Evolutionary conservation across 2,329 filamentous ascomycete species (phyloP).

Genomic region (Ceratocystiopsis sp.): DNA sequence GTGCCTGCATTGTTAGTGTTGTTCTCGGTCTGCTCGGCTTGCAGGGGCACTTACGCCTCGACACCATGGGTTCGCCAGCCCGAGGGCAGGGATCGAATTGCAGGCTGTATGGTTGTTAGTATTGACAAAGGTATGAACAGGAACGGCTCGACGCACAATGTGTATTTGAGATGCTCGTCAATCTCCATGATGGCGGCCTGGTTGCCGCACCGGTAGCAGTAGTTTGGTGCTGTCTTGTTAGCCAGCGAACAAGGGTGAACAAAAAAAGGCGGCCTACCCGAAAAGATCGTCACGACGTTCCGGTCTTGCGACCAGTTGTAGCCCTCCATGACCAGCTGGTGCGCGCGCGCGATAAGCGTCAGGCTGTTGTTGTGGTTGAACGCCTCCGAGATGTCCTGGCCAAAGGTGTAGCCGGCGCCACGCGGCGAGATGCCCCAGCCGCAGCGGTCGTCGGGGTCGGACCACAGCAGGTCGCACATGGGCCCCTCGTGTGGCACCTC

Average conservation of each 20-base stretch:
- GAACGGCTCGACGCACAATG: constrained; percentile 41
- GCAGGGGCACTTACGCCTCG: constrained; percentile 46
- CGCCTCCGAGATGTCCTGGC: constrained; percentile 92
- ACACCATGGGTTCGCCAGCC: constrained; percentile 97
- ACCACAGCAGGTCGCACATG: constrained; percentile 97
- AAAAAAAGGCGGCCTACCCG: constrained; percentile 37
- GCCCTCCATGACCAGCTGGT: constrained; percentile 98
- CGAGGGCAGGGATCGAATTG: constrained; percentile 98
- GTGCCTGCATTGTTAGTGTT: constrained; percentile 37
- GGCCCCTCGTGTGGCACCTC: constrained; percentile 96
- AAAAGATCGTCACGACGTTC: constrained; percentile 98
- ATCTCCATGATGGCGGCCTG: constrained; percentile 99
- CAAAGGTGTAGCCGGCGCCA: constrained; percentile 89
- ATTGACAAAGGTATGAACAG: neutral
- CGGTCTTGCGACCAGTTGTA: constrained; percentile 99
- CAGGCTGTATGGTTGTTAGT: constrained; percentile 41
- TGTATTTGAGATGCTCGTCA: constrained; percentile 97
- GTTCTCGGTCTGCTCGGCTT: neutral
- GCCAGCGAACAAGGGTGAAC: too few species aligned
- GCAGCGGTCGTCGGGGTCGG: constrained; percentile 89
- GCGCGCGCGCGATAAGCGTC: constrained; percentile 85
- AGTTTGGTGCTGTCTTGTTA: constrained; percentile 51
- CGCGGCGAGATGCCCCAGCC: constrained; percentile 92
- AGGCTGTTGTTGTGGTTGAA: constrained; percentile 99
- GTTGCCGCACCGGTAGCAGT: constrained; percentile 98